Conservation (phyloP, 2,329 filamentous ascomycete genomes). For the Calonectria naviculata region DNA sequence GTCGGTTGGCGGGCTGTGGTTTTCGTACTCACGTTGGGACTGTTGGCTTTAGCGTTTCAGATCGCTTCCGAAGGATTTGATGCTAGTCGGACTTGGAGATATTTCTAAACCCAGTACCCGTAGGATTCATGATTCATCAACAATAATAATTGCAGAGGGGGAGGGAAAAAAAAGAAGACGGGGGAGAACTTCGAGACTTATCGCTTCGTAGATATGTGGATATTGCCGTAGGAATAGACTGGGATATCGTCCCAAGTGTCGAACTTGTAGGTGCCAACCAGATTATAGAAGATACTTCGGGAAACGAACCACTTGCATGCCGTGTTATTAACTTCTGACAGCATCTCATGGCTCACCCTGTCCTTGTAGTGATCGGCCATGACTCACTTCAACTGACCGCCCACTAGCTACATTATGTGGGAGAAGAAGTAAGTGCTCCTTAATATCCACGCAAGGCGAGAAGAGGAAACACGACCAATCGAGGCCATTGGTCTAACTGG, state of each 20-base stretch:
- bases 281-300: not conserved
- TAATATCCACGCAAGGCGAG: not conserved
- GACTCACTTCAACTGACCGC: too few relatives aligned
- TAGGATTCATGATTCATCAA: too few relatives aligned
- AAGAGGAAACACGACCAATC: too few relatives aligned
- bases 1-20: not conserved
- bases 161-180: too few relatives aligned
- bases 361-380: not conserved
- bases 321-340: not conserved
- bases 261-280: not conserved
- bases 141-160: too few relatives aligned
- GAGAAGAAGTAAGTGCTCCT: not conserved
- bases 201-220: too few relatives aligned
- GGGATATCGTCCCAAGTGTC: too few relatives aligned
- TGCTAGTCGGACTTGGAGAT: not conserved
- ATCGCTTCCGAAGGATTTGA: not conserved
- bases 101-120: not conserved
- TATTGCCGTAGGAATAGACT: too few relatives aligned
- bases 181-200: too few relatives aligned
- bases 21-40: not conserved
- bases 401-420: not conserved
- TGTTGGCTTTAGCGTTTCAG: constrained; percentile 1
- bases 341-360: not conserved
- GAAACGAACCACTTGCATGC: not conserved
- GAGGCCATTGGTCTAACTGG: too few relatives aligned